Percentiles rank a stretch among this genome's conserved stretches.
Conservation (phyloP, 2,329 filamentous ascomycete species). For the Shiraia sp. region DNA sequence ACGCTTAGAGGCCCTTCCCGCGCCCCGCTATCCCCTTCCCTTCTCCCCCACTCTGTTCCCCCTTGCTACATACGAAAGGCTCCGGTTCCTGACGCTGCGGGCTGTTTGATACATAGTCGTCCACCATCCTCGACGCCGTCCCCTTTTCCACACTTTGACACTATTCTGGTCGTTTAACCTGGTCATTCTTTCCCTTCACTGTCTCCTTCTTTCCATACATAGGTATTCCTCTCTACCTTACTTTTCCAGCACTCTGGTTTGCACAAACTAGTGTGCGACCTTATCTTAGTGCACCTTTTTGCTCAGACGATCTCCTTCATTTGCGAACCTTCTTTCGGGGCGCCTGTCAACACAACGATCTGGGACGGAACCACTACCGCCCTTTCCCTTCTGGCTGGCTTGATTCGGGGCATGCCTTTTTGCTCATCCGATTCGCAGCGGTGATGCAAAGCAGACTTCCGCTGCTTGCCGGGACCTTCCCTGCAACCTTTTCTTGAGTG, state of each 20-base stretch:
- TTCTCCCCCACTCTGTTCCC: too few relatives aligned
- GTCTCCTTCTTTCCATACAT: slow-evolving; percentile 19
- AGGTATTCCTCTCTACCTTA: too few relatives aligned
- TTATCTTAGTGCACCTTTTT: slow-evolving; percentile 2
- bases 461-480: slow-evolving; percentile 22
- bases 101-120: slow-evolving; percentile 38
- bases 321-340: too few relatives aligned
- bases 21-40: slow-evolving; percentile 15
- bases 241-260: slow-evolving; percentile 6
- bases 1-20: slow-evolving; percentile 8
- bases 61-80: neutral
- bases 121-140: slow-evolving; percentile 15
- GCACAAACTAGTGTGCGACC: slow-evolving; percentile 4
- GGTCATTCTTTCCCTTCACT: slow-evolving; percentile 31
- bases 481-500: slow-evolving; percentile 27
- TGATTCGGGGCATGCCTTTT: slow-evolving; percentile 9
- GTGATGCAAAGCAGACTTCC: slow-evolving; percentile 20
- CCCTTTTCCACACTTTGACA: too few relatives aligned
- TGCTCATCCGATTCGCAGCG: slow-evolving; percentile 16
- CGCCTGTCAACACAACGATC: slow-evolving; percentile 4
- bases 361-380: neutral
- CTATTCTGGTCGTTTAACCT: slow-evolving; percentile 25
- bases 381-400: neutral
- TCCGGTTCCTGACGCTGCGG: slow-evolving; percentile 24
- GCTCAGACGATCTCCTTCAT: too few relatives aligned